A percentile compares a stretch with the other conserved stretches of the same genome.
Evolutionary conservation across 2,329 filamentous ascomycete species (phyloP).

Genomic region (Calonectria hawksworthii): DNA sequence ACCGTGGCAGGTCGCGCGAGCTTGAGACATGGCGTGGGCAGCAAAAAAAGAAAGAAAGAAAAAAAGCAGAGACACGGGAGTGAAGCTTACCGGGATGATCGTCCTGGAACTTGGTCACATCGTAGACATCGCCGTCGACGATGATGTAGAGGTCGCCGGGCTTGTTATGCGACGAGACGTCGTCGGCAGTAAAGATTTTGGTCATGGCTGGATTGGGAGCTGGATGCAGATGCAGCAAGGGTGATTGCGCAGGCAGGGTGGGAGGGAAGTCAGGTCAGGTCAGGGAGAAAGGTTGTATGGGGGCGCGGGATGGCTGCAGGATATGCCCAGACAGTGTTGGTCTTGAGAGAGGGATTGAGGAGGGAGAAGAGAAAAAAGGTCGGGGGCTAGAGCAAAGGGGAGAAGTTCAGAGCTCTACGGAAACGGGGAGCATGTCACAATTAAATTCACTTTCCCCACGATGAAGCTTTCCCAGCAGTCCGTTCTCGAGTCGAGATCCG

Average conservation of each 20-base stretch:
- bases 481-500: conserved; percentile 8
- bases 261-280: neutral
- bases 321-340: neutral
- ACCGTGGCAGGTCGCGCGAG: neutral
- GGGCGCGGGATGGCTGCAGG: neutral
- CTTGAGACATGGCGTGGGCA: neutral
- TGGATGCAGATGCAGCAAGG: conserved; percentile 5
- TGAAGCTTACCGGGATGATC: conserved; percentile 79
- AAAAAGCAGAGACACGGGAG: neutral
- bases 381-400: neutral
- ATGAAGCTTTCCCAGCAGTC: conserved; percentile 2
- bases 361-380: neutral
- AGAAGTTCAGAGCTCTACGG: neutral
- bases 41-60: neutral
- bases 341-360: neutral
- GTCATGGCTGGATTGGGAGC: conserved; percentile 74
- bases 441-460: conserved; percentile 16
- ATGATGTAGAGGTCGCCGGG: conserved; percentile 88
- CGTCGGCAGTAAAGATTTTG: conserved; percentile 84
- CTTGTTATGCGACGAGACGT: conserved; percentile 95
- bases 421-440: neutral
- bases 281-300: neutral
- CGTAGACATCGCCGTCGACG: conserved; percentile 95
- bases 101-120: conserved; percentile 89
- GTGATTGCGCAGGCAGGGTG: neutral